Percentiles rank a stretch among this genome's conserved stretches.
phyloP scores from a whole-genome alignment of 306 rosid genomes.

The Ammopiptanthus mongolicus region DNA sequence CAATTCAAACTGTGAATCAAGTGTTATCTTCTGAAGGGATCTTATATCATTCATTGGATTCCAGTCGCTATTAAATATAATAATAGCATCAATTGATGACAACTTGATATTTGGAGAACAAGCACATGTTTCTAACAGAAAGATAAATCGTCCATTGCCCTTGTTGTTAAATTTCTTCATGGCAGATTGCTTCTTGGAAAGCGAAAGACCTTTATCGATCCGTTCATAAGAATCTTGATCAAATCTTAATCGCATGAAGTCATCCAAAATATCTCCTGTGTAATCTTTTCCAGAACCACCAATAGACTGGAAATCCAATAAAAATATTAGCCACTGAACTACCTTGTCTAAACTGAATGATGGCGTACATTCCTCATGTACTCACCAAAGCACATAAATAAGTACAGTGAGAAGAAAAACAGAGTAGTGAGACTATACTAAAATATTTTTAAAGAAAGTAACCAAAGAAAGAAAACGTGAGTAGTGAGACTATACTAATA shows the following conservation, averaged over 20 bases:
- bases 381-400: not conserved
- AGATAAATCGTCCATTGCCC: constrained; percentile 63
- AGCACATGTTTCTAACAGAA: constrained; percentile 74
- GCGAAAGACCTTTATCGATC: constrained; percentile 38
- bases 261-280: constrained; percentile 83
- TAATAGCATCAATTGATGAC: constrained; percentile 61
- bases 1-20: constrained; percentile 56
- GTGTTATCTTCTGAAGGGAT: constrained; percentile 70
- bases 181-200: constrained; percentile 53
- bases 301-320: constrained; percentile 44
- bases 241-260: constrained; percentile 58
- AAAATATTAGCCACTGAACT: constrained; percentile 14
- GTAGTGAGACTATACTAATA: not conserved
- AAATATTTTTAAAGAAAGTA: not conserved
- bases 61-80: constrained; percentile 90
- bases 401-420: not conserved
- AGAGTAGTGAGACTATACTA: not conserved
- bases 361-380: not conserved
- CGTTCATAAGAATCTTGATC: constrained; percentile 76
- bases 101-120: constrained; percentile 63
- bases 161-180: constrained; percentile 62
- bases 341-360: not conserved
- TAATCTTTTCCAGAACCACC: constrained; percentile 55
- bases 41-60: constrained; percentile 70
- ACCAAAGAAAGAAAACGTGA: not conserved